Conservation (phyloP, 805 yeast genomes). For the Sungouiella thailandica region DNA sequence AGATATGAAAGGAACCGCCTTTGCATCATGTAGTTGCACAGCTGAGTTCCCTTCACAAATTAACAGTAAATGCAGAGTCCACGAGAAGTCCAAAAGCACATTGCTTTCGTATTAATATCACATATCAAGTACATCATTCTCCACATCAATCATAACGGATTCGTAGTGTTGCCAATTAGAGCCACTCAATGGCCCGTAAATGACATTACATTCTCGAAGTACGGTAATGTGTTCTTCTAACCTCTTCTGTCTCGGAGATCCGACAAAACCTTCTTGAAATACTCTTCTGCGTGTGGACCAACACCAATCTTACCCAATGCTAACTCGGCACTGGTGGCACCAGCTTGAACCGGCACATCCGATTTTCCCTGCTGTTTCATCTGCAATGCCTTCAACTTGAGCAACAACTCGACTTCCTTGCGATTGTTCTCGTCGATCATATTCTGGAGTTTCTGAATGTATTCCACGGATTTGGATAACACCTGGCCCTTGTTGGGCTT, state of each 20-base stretch:
- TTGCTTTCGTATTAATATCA: too few relatives aligned
- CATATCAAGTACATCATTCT: too few relatives aligned
- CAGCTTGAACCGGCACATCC: conserved; percentile 40
- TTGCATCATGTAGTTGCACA: too few relatives aligned
- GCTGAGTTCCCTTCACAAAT: too few relatives aligned
- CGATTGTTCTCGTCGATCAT: conserved; percentile 75
- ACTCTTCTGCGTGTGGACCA: conserved; percentile 60
- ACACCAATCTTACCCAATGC: conserved; percentile 77
- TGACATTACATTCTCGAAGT: too few relatives aligned
- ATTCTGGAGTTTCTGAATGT: conserved; percentile 61
- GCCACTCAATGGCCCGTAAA: too few relatives aligned
- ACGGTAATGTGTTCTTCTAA: too few relatives aligned
- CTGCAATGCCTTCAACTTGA: conserved; percentile 54
- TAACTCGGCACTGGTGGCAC: conserved; percentile 71
- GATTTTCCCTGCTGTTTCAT: conserved; percentile 34
- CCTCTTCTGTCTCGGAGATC: conserved; percentile 1
- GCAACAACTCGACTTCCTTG: conserved; percentile 67
- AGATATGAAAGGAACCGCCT: too few relatives aligned
- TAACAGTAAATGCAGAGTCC: too few relatives aligned
- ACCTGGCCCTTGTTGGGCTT: conserved; percentile 85
- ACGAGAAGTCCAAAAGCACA: too few relatives aligned
- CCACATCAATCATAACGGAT: too few relatives aligned
- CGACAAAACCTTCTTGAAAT: conserved; percentile 15
- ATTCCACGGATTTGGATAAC: conserved; percentile 68
- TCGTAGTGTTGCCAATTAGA: too few relatives aligned